phyloP scores from a whole-genome alignment of 305 asterid genomes.

The Ajuga reptans region DNA sequence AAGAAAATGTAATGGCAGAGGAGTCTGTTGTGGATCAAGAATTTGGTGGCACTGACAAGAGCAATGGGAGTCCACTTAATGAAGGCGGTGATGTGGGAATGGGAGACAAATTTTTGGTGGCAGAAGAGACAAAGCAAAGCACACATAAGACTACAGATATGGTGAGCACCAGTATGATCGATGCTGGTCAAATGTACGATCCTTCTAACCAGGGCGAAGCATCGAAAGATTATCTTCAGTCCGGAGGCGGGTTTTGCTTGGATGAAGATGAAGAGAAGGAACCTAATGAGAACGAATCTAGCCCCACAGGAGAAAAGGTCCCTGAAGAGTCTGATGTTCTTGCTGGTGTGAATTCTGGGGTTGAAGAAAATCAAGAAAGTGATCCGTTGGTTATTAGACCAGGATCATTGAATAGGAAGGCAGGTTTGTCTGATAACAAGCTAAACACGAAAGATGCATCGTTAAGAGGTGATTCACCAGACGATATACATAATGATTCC shows the following conservation, averaged over 20 bases:
- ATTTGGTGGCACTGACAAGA: constrained; percentile 19
- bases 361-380: constrained; percentile 22
- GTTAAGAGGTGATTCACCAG: not conserved
- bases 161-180: not conserved
- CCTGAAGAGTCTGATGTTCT: constrained; percentile 19
- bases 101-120: constrained; percentile 19
- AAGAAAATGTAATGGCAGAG: constrained; percentile 19
- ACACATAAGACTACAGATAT: not conserved
- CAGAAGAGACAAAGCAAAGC: constrained; percentile 19
- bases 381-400: constrained; percentile 16
- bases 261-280: constrained; percentile 34
- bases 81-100: constrained; percentile 11
- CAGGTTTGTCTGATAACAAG: constrained; percentile 8
- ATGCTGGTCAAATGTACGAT: constrained; percentile 21
- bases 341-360: not conserved
- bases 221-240: constrained; percentile 48
- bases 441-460: not conserved
- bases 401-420: not conserved
- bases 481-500: constrained; percentile 21
- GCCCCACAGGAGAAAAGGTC: constrained; percentile 8
- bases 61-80: not conserved
- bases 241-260: constrained; percentile 81
- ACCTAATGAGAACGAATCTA: not conserved
- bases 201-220: constrained; percentile 24
- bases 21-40: constrained; percentile 26